These are phyloP conservation scores for Salix purpurea DNA, from an alignment of 345 rosid species.

Conservation along the genomic window DNA sequence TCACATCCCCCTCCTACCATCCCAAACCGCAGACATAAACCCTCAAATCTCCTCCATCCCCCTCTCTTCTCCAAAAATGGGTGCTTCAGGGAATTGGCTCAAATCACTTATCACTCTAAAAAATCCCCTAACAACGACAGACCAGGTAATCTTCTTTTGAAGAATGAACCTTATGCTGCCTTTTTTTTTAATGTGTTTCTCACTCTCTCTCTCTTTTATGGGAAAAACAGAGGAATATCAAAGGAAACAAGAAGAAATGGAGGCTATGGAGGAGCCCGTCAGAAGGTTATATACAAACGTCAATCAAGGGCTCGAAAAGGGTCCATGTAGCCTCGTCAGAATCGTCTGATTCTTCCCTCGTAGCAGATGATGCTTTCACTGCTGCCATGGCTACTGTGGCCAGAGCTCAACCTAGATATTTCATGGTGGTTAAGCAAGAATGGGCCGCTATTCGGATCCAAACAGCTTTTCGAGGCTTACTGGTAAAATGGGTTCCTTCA, in stretches of 20 bases:
- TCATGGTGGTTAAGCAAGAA: conserved; percentile 61
- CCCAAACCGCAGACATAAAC: background rate
- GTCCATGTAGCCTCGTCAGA: conserved; percentile 43
- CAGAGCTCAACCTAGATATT: conserved; percentile 72
- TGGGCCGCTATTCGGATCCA: conserved; percentile 94
- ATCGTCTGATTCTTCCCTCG: conserved; percentile 43
- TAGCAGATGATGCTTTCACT: conserved; percentile 42
- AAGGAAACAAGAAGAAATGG: conserved; percentile 72
- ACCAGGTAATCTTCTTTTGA: conserved; percentile 31
- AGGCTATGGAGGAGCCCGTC: conserved; percentile 88
- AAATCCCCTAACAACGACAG: conserved; percentile 30
- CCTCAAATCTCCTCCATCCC: background rate
- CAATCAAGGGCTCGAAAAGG: conserved; percentile 42
- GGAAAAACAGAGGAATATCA: conserved; percentile 41
- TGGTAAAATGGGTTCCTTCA: conserved; percentile 41
- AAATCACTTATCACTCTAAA: conserved; percentile 53
- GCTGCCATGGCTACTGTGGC: conserved; percentile 73
- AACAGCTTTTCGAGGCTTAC: conserved; percentile 69
- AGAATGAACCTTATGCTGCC: no score
- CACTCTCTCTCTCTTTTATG: conserved; percentile 3
- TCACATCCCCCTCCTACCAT: background rate
- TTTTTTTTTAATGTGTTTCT: background rate
- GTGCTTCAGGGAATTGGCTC: conserved; percentile 71
- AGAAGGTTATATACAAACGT: conserved; percentile 44
- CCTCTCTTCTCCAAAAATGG: conserved; percentile 33